These are phyloP conservation scores for Platanthera zijinensis DNA, from an alignment of 106 monocot genomes.

Conservation along the genomic window DNA sequence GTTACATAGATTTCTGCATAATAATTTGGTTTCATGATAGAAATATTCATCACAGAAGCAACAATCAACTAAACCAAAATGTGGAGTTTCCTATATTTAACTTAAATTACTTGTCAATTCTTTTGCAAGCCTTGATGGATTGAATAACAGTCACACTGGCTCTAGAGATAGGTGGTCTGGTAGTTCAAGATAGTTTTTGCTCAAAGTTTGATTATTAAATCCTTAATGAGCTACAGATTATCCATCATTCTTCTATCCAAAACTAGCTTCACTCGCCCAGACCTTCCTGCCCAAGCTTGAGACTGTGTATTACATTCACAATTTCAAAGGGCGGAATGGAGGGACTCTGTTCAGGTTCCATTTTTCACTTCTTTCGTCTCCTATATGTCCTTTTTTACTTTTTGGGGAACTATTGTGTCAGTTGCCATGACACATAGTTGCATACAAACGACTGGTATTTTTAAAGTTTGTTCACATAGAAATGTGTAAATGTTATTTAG, in stretches of 20 bases:
- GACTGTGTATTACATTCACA: conserved; percentile 89
- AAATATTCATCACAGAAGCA: no score
- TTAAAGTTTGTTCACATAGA: no score
- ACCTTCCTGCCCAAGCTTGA: conserved; percentile 79
- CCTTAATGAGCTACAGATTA: conserved; percentile 70
- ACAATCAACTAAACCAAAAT: no score
- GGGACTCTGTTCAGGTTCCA: conserved; percentile 91
- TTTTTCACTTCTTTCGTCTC: neutral
- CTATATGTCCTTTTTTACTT: neutral
- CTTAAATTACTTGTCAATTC: neutral
- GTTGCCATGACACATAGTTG: no score
- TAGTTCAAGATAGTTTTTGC: neutral
- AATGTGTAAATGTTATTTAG: no score
- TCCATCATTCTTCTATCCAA: conserved; percentile 94
- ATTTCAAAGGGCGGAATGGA: conserved; percentile 90
- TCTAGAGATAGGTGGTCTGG: neutral
- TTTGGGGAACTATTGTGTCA: no score
- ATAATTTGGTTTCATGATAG: no score
- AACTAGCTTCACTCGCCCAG: conserved; percentile 62
- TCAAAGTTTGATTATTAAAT: neutral
- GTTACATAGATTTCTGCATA: no score
- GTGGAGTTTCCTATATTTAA: neutral
- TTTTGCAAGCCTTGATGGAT: neutral
- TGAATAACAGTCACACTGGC: neutral
- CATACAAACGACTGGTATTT: no score